Evolutionary conservation across 2,329 filamentous ascomycete genomes (phyloP).

Genomic region (Diaporthe sp.): DNA sequence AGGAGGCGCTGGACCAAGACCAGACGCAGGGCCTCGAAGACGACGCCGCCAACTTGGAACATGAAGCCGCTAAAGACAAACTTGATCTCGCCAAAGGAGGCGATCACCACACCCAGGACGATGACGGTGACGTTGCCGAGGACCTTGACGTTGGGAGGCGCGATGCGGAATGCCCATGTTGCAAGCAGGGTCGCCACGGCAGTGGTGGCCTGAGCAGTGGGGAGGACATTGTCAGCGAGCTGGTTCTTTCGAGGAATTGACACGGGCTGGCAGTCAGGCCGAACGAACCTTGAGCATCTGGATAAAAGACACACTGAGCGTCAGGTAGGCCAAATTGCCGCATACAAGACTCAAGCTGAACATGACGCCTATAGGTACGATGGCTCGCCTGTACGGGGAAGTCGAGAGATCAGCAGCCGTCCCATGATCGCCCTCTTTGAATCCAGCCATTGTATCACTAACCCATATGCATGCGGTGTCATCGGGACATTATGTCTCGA

Average conservation of each 20-base stretch:
- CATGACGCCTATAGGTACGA: conserved; percentile 90
- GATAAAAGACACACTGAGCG: conserved; percentile 91
- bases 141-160: conserved; percentile 81
- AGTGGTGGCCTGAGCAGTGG: conserved; percentile 75
- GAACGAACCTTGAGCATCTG: conserved; percentile 88
- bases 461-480: conserved; percentile 63
- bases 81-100: conserved; percentile 90
- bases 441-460: not conserved
- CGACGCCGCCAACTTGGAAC: conserved; percentile 78
- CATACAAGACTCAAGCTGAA: conserved; percentile 93
- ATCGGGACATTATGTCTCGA: conserved; percentile 93
- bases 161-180: conserved; percentile 84
- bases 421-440: not conserved
- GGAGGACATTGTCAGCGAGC: not conserved
- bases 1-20: conserved; percentile 82
- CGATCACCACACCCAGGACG: conserved; percentile 89
- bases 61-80: conserved; percentile 82
- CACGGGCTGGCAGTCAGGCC: no score
- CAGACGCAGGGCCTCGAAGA: conserved; percentile 80
- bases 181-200: conserved; percentile 89
- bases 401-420: conserved; percentile 63
- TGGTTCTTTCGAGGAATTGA: conserved; percentile 5
- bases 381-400: conserved; percentile 77
- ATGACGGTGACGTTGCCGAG: conserved; percentile 91
- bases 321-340: conserved; percentile 90